These are phyloP conservation scores for Blastosporella zonata DNA, from an alignment of 1,284 basidiomycete species.

Conservation along the genomic window DNA sequence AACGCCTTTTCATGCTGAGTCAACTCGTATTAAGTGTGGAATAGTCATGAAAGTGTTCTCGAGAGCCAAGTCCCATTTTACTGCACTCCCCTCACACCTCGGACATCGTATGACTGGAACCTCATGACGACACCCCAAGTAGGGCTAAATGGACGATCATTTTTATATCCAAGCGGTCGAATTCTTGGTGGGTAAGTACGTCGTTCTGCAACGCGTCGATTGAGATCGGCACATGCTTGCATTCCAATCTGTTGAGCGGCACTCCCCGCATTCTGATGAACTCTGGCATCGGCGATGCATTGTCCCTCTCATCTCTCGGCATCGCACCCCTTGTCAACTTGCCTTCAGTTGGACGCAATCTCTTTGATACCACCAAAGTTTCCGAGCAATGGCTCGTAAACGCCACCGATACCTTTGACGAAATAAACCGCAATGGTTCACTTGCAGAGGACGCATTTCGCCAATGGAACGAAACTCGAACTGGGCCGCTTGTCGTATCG, in stretches of 20 bases:
- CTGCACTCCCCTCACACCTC: neutral
- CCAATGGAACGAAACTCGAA: slow-evolving; percentile 27
- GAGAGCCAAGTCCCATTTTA: neutral
- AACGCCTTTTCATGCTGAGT: neutral
- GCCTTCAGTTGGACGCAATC: slow-evolving; percentile 41
- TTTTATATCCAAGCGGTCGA: neutral
- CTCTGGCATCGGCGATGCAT: slow-evolving; percentile 36
- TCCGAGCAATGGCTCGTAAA: slow-evolving; percentile 20
- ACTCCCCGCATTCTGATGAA: slow-evolving; percentile 37
- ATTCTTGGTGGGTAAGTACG: slow-evolving; percentile 19
- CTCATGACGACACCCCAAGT: neutral
- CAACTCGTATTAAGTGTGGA: neutral
- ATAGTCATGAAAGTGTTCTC: neutral
- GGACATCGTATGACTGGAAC: neutral
- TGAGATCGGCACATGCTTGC: neutral
- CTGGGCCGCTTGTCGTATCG: slow-evolving; percentile 23
- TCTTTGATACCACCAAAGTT: slow-evolving; percentile 26
- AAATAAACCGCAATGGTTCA: slow-evolving; percentile 16
- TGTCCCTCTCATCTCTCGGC: slow-evolving; percentile 26
- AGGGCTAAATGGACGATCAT: neutral
- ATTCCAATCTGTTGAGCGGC: too few species aligned
- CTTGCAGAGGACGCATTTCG: slow-evolving; percentile 12
- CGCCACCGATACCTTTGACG: slow-evolving; percentile 22
- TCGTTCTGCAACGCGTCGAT: neutral
- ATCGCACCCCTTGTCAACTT: slow-evolving; percentile 31